These are phyloP conservation scores for Phytophthora tubulina DNA, from an alignment of 352 stramenopile species.

Conservation along the genomic window DNA sequence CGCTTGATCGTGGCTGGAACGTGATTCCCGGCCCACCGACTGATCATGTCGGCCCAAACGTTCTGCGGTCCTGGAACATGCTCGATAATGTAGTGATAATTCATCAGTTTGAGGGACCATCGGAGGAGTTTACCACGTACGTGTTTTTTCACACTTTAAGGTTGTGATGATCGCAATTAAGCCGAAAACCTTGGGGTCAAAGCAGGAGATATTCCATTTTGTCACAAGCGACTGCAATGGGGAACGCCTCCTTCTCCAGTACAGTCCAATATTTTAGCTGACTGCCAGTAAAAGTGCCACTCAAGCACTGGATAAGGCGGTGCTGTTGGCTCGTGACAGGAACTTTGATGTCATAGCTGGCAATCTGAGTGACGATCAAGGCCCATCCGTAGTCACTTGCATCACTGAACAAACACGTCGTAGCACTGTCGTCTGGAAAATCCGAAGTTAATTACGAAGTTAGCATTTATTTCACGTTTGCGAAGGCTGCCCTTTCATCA, in stretches of 20 bases:
- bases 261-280: no score
- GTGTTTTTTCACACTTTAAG: slow-evolving; percentile 9
- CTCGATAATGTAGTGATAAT: slow-evolving; percentile 23
- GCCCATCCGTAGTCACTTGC: slow-evolving; percentile 7
- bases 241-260: background rate
- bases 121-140: slow-evolving; percentile 12
- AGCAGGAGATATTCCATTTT: slow-evolving; percentile 15
- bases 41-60: slow-evolving; percentile 32
- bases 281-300: no score
- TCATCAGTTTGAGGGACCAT: slow-evolving; percentile 17
- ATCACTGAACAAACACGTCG: slow-evolving; percentile 10
- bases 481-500: background rate
- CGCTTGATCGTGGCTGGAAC: background rate
- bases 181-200: background rate
- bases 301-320: no score
- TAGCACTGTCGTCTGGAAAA: slow-evolving; percentile 9
- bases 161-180: slow-evolving; percentile 18
- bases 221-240: slow-evolving; percentile 4
- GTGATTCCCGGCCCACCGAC: slow-evolving; percentile 12
- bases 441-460: background rate
- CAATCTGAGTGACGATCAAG: background rate
- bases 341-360: slow-evolving; percentile 2
- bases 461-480: slow-evolving; percentile 11
- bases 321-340: background rate
- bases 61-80: slow-evolving; percentile 13